Conservation (phyloP, 176 grass and related monocot genomes). For the Raddia distichophylla region DNA sequence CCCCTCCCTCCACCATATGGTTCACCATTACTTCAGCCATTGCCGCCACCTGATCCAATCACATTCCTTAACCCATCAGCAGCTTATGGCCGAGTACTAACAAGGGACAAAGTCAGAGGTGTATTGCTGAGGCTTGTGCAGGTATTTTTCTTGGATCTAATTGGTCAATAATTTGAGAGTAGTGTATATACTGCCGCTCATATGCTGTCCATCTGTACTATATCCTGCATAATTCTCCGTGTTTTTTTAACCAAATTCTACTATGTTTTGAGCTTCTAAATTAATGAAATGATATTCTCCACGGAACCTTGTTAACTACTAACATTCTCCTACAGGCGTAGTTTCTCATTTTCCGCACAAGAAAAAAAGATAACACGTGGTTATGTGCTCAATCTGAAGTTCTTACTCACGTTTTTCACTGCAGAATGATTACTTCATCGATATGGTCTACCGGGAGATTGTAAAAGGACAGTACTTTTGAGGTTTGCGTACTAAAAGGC, state of each 20-base stretch:
- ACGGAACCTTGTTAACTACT: neutral
- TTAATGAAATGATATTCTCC: neutral
- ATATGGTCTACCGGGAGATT: slow-evolving; percentile 65
- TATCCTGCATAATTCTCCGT: neutral
- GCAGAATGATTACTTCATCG: slow-evolving; percentile 68
- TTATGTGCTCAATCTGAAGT: neutral
- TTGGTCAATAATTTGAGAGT: neutral
- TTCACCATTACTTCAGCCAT: slow-evolving; percentile 47
- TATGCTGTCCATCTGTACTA: neutral
- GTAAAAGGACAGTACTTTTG: slow-evolving; percentile 48
- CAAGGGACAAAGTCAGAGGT: slow-evolving; percentile 55
- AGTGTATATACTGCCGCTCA: neutral
- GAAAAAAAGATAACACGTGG: no score
- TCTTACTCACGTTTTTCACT: slow-evolving; percentile 28
- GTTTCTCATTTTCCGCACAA: no score
- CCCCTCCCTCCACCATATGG: slow-evolving; percentile 35
- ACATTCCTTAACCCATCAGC: slow-evolving; percentile 44
- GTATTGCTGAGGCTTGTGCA: slow-evolving; percentile 55
- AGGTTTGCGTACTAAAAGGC: slow-evolving; percentile 6
- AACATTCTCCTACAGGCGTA: neutral
- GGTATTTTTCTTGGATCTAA: slow-evolving; percentile 42
- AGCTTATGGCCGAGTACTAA: slow-evolving; percentile 38
- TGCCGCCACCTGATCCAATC: slow-evolving; percentile 45
- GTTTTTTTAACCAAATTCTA: neutral
- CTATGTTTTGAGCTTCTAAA: neutral